Base-by-base conservation (phyloP, 1,284 basidiomycete species). In the Trichosporon asahii region DNA sequence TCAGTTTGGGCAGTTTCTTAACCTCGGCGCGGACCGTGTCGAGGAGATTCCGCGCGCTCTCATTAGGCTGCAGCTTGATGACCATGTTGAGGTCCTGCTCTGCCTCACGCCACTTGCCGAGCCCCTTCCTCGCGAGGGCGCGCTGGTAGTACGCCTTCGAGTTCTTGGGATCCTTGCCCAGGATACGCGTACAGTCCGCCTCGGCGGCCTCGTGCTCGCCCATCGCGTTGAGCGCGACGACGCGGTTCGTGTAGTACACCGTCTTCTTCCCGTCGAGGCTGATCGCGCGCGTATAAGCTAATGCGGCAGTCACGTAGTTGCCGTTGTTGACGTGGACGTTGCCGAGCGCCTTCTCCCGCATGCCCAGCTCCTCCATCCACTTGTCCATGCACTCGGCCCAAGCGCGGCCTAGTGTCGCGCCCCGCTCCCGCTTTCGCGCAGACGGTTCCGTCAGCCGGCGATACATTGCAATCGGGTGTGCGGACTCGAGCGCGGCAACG, bases 331-430 rank as follows among this genome's bases (percentile, higher is more conserved):
- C 78, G 21, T 73, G 71, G 37, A 78, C 80, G 74, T 84, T 84
- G 49, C 83, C 83, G 75, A 81, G 68, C 25, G 79, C 77, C 76
- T 83, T 82, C 66, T 84, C 83, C 65, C 78, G 76, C 23, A 78
- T 79, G 5, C 81, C 83, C 3, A 83, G 71, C 74, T 83, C 81
- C 72, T 84, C 82, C 35, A 77, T 78, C 83, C 83, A 84, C 67
- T 78, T 77, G 72, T 83, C 81, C 83, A 84, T 84, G 72, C 83
- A 84, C 46, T 77, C 78, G 66, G 72, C 70, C 83, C 83, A 84
- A 14, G 76, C 76, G n/a, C 73, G 27, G 74, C 53, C 68, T 46
- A 25, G 69, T 25, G 64, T 66, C 66, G 55, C 72, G 71, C 49
- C 74, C 65, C 44, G 75, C 40, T 49, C 74, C 66, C 44, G 75